phyloP scores from a whole-genome alignment of 495 filamentous ascomycete genomes.

The Penicillium bovifimosum region DNA sequence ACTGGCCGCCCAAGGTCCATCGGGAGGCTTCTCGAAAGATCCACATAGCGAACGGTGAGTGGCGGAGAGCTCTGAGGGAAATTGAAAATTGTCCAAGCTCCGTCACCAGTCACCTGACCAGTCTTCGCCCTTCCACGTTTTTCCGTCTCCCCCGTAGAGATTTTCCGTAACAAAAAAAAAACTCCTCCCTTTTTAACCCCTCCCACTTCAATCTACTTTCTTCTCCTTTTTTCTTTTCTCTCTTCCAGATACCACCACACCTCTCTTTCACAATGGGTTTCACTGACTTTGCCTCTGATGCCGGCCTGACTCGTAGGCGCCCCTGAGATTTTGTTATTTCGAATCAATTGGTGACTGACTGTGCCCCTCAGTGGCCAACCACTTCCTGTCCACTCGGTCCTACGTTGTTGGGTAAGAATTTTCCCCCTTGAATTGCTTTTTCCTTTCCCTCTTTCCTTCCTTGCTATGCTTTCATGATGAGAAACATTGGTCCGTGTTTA shows the following conservation, averaged over 20 bases:
- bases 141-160: constrained; percentile 11
- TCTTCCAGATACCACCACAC: constrained; percentile 17
- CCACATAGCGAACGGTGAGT: constrained; percentile 32
- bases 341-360: constrained; percentile 30
- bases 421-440: constrained; percentile 9
- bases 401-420: constrained; percentile 84
- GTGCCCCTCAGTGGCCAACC: constrained; percentile 73
- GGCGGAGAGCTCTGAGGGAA: constrained; percentile 24
- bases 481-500: constrained; percentile 98
- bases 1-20: constrained; percentile 13
- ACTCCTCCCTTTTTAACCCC: constrained; percentile 28
- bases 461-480: constrained; percentile 62
- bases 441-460: constrained; percentile 9
- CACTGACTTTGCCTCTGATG: constrained; percentile 81
- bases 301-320: constrained; percentile 75
- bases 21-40: constrained; percentile 43
- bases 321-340: constrained; percentile 22
- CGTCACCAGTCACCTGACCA: constrained; percentile 34
- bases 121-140: neutral
- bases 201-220: constrained; percentile 15
- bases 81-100: constrained; percentile 25
- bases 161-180: constrained; percentile 34
- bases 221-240: constrained; percentile 17
- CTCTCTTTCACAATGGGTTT: constrained; percentile 75
- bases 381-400: constrained; percentile 82